These are phyloP conservation scores for Hyphopichia buzzinii DNA, from an alignment of 1,139 yeast species.

Conservation along the genomic window DNA sequence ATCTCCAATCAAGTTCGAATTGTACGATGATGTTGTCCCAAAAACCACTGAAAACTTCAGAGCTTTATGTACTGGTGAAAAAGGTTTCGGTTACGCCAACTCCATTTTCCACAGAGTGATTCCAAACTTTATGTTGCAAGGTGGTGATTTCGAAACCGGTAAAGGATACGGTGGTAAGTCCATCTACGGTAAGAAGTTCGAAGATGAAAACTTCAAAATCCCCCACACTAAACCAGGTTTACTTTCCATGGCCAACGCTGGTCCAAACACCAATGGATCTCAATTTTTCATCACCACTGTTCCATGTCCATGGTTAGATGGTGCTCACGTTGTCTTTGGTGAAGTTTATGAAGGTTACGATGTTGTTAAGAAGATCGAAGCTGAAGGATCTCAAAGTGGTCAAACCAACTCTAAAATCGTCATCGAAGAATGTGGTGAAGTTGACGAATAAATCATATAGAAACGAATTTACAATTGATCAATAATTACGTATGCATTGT, in stretches of 20 bases:
- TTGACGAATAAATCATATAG: constrained; percentile 7
- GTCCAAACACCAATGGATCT: constrained; percentile 43
- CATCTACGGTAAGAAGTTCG: constrained; percentile 37
- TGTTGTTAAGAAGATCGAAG: constrained; percentile 37
- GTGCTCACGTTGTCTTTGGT: constrained; percentile 42
- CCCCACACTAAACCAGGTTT: constrained; percentile 37
- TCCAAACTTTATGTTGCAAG: constrained; percentile 45
- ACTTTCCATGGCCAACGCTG: constrained; percentile 44
- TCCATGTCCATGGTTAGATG: constrained; percentile 44
- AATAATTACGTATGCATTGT: neutral
- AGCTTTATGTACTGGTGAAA: constrained; percentile 91
- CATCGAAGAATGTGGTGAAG: constrained; percentile 40
- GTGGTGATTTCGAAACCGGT: constrained; percentile 43
- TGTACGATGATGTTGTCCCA: constrained; percentile 89
- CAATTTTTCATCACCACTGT: constrained; percentile 45
- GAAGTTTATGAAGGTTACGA: constrained; percentile 42
- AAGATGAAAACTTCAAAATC: constrained; percentile 37
- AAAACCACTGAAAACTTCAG: constrained; percentile 96
- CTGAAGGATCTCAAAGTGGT: constrained; percentile 32
- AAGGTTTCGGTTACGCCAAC: constrained; percentile 86
- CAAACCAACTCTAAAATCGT: constrained; percentile 26
- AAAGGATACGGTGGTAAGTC: constrained; percentile 42
- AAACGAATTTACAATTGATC: neutral
- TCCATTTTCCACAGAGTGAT: constrained; percentile 54
- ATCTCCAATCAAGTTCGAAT: constrained; percentile 42